Percentiles rank a stretch among this genome's conserved stretches.
Evolutionary conservation across 2,329 filamentous ascomycete genomes (phyloP).

Genomic region (Ophiostoma fasciatum): DNA sequence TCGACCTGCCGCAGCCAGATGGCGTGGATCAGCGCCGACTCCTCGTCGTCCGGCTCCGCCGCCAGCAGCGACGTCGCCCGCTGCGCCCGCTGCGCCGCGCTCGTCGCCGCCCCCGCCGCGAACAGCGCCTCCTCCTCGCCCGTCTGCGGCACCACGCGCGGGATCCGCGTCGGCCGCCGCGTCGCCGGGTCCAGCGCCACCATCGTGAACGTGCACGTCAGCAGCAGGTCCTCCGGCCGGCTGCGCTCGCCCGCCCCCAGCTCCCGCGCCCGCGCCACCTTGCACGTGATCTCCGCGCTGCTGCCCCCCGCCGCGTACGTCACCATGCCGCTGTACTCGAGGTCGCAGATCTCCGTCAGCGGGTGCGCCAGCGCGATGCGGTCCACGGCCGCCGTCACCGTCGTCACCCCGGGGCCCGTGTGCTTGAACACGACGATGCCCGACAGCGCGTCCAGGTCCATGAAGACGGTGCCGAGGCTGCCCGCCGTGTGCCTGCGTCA

Average conservation of each 20-base stretch:
- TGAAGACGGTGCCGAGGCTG: slow-evolving; percentile 57
- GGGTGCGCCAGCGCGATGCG: slow-evolving; percentile 48
- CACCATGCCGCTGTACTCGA: slow-evolving; percentile 49
- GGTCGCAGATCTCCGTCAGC: slow-evolving; percentile 61
- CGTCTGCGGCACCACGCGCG: slow-evolving; percentile 42
- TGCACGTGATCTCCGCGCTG: slow-evolving; percentile 59
- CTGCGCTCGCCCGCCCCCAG: slow-evolving; percentile 37
- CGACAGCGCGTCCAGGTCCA: slow-evolving; percentile 66
- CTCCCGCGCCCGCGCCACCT: slow-evolving; percentile 57
- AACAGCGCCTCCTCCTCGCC: slow-evolving; percentile 50
- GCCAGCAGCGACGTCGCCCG: slow-evolving; percentile 32
- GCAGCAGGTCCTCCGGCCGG: slow-evolving; percentile 27
- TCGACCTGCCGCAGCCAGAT: slow-evolving; percentile 52
- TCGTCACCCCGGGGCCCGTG: slow-evolving; percentile 39
- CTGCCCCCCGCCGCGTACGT: slow-evolving; percentile 59
- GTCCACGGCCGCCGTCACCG: slow-evolving; percentile 34
- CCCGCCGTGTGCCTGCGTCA: slow-evolving; percentile 15
- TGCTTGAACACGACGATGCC: slow-evolving; percentile 62
- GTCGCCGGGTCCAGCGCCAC: slow-evolving; percentile 56
- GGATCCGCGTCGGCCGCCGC: slow-evolving; percentile 46
- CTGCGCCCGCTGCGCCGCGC: slow-evolving; percentile 42
- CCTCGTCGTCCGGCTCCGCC: slow-evolving; percentile 54
- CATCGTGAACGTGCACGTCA: slow-evolving; percentile 54
- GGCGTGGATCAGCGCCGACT: slow-evolving; percentile 56
- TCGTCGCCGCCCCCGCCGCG: slow-evolving; percentile 16